phyloP scores from a whole-genome alignment of 306 rosid species.

The Glycine soja region DNA sequence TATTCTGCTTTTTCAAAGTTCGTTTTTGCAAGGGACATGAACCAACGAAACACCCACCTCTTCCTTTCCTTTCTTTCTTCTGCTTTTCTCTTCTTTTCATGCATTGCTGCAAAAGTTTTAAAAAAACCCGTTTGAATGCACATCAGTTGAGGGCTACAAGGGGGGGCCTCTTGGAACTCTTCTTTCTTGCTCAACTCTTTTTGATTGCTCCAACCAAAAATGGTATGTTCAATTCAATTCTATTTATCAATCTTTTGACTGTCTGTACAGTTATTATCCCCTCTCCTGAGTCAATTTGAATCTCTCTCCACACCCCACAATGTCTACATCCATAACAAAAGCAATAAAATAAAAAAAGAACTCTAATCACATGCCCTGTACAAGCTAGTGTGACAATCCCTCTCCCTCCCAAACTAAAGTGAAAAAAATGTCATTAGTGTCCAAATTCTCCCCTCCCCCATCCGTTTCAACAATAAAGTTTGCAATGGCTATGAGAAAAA shows the following conservation, averaged over 20 bases:
- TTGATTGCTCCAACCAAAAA: conserved; percentile 41
- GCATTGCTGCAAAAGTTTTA: conserved; percentile 42
- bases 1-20: conserved; percentile 53
- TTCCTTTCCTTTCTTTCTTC: neutral
- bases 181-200: conserved; percentile 48
- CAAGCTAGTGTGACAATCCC: conserved; percentile 43
- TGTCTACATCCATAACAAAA: conserved; percentile 47
- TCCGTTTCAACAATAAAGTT: neutral
- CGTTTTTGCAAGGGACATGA: conserved; percentile 36
- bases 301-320: conserved; percentile 51
- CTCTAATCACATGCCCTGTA: conserved; percentile 46
- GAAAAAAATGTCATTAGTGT: conserved; percentile 32
- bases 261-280: conserved; percentile 54
- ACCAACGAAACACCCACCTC: conserved; percentile 49
- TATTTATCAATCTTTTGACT: conserved; percentile 52
- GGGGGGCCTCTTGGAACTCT: conserved; percentile 43
- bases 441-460: neutral
- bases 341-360: conserved; percentile 24
- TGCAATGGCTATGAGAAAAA: conserved; percentile 58
- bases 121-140: conserved; percentile 47
- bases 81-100: conserved; percentile 61
- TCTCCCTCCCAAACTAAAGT: conserved; percentile 8
- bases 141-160: conserved; percentile 22
- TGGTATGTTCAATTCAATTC: conserved; percentile 54
- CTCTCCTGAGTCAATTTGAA: conserved; percentile 42